Evolutionary conservation across 495 filamentous ascomycete species (phyloP).

Genomic region (Penicillium ucsense): DNA sequence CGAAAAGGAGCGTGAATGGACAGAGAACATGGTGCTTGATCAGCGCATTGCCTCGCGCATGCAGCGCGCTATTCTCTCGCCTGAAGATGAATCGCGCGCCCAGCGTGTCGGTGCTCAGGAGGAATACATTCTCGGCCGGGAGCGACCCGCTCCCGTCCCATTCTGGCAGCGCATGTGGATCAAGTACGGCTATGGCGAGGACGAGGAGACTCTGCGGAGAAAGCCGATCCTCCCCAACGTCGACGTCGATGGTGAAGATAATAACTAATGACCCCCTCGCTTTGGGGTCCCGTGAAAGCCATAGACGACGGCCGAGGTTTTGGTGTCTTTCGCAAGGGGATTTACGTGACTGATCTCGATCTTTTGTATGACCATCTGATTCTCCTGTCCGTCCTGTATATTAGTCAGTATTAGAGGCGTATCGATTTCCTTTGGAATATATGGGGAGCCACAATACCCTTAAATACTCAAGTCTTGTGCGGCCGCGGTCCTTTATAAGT

Average conservation of each 20-base stretch:
- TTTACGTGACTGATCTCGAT: constrained; percentile 5
- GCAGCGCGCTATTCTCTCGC: constrained; percentile 55
- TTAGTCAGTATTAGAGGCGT: constrained; percentile 20
- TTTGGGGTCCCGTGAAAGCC: constrained; percentile 4
- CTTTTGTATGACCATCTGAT: constrained; percentile 15
- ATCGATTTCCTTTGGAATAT: constrained; percentile 10
- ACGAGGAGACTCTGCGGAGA: constrained; percentile 29
- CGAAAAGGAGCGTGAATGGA: constrained; percentile 59
- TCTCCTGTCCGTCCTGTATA: constrained; percentile 19
- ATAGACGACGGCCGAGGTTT: constrained; percentile 13
- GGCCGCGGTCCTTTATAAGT: no score
- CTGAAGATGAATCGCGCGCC: constrained; percentile 59
- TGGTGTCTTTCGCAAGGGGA: constrained; percentile 9
- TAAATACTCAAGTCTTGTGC: no score
- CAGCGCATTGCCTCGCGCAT: constrained; percentile 68
- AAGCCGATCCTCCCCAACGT: constrained; percentile 34
- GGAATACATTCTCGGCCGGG: constrained; percentile 56
- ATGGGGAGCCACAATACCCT: constrained; percentile 1
- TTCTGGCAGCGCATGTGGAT: constrained; percentile 39
- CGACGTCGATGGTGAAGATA: constrained; percentile 30
- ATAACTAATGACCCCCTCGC: constrained; percentile 9
- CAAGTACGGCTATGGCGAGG: constrained; percentile 37
- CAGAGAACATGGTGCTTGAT: constrained; percentile 70
- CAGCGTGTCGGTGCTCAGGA: constrained; percentile 50
- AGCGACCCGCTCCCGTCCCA: constrained; percentile 26